Evolutionary conservation across 768 basidiomycete genomes (phyloP).

Genomic region (Cyclocybe cylindracea): DNA sequence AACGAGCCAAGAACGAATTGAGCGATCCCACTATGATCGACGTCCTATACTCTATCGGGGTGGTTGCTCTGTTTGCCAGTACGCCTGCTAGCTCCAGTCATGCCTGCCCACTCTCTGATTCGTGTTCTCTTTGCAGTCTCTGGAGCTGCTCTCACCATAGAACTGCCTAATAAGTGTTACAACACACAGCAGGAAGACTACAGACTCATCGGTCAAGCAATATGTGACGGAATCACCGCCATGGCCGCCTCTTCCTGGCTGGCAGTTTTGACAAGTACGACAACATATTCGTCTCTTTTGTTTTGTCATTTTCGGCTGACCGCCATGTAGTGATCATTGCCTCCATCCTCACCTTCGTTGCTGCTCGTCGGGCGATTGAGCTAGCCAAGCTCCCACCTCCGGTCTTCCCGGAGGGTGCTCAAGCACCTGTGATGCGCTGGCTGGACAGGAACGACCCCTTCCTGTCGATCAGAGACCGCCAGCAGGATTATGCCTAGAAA

Average conservation of each 20-base stretch:
- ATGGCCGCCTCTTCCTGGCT: conserved; percentile 30
- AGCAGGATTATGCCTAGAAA: conserved; percentile 3
- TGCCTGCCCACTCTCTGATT: not conserved
- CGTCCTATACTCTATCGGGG: conserved; percentile 21
- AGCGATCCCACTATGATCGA: conserved; percentile 27
- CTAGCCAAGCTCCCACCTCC: conserved; percentile 29
- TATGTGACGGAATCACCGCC: conserved; percentile 25
- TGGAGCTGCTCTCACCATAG: conserved; percentile 23
- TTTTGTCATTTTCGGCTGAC: not conserved
- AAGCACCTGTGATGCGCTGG: conserved; percentile 32
- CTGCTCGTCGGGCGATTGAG: conserved; percentile 25
- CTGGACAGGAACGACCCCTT: conserved; percentile 28
- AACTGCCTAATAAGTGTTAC: conserved; percentile 27
- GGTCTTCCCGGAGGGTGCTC: conserved; percentile 24
- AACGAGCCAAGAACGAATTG: conserved; percentile 27
- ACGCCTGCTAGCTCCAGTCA: conserved; percentile 1
- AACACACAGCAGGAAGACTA: conserved; percentile 22
- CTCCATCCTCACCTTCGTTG: conserved; percentile 21
- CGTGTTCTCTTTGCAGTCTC: conserved; percentile 17
- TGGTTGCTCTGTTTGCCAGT: conserved; percentile 27
- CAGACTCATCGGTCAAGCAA: conserved; percentile 20
- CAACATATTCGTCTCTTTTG: not conserved
- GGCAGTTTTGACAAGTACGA: conserved; percentile 24
- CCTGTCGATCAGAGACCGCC: conserved; percentile 12
- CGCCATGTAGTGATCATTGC: conserved; percentile 24